phyloP scores from a whole-genome alignment of 805 yeast genomes.

The Cyberlindnera veronae region DNA sequence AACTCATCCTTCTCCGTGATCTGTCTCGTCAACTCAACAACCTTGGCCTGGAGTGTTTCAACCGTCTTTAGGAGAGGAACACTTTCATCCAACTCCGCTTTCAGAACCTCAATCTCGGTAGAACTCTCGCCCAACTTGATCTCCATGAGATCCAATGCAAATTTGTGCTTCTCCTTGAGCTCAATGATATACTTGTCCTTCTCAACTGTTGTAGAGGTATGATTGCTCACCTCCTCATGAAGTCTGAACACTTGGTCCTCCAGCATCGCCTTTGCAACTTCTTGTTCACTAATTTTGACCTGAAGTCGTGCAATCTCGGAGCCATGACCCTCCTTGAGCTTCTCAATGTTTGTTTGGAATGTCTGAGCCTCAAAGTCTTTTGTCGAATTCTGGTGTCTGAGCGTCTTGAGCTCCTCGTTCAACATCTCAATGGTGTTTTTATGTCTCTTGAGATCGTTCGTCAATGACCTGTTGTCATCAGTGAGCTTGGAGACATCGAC shows the following conservation, averaged over 20 bases:
- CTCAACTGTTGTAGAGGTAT: constrained; percentile 4
- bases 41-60: no score
- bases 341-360: constrained; percentile 4
- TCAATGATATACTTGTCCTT: constrained; percentile 7
- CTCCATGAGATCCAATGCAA: constrained; percentile 1
- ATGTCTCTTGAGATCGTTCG: constrained; percentile 11
- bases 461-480: constrained; percentile 13
- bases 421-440: constrained; percentile 11
- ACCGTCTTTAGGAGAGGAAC: no score
- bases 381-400: constrained; percentile 11
- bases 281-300: constrained; percentile 22
- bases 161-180: constrained; percentile 5
- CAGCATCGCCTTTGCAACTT: constrained; percentile 11
- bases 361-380: constrained; percentile 18
- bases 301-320: constrained; percentile 5
- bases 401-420: constrained; percentile 17
- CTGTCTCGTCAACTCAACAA: no score
- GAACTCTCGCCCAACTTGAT: constrained; percentile 4
- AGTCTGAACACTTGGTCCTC: constrained; percentile 8
- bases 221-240: constrained; percentile 8
- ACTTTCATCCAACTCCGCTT: background rate
- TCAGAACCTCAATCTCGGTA: constrained; percentile 4
- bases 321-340: constrained; percentile 11
- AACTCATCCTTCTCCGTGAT: constrained; percentile 5
- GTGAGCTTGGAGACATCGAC: constrained; percentile 10